Percentiles rank a stretch among this genome's conserved stretches.
Conservation (phyloP, 2,329 filamentous ascomycete genomes). For the Aureobasidium namibiae region DNA sequence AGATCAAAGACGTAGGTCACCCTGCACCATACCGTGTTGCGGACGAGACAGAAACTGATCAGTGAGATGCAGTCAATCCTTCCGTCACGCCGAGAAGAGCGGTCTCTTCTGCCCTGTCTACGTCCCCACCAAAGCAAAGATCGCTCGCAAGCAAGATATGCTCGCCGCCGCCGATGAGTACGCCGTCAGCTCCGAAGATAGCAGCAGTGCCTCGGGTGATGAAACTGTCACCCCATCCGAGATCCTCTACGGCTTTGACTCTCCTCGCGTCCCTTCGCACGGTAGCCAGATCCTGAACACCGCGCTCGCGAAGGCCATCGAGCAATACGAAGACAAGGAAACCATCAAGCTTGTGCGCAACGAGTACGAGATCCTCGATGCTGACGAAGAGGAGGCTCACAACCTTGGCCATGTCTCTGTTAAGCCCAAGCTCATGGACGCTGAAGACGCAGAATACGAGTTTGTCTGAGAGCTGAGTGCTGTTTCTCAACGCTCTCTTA, state of each 20-base stretch:
- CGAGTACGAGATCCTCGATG: conserved; percentile 49
- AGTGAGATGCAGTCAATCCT: conserved; percentile 15
- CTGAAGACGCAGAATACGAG: conserved; percentile 27
- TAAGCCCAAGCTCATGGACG: conserved; percentile 25
- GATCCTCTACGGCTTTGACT: conserved; percentile 48
- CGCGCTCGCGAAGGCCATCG: conserved; percentile 49
- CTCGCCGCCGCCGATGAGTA: conserved; percentile 23
- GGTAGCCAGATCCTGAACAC: conserved; percentile 51
- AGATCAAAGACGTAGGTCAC: conserved; percentile 26
- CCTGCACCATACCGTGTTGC: background rate
- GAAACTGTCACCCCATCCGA: conserved; percentile 40
- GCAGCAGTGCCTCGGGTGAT: conserved; percentile 19
- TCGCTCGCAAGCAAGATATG: conserved; percentile 38
- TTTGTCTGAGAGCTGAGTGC: conserved; percentile 21
- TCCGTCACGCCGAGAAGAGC: conserved; percentile 23
- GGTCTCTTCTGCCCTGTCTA: conserved; percentile 18
- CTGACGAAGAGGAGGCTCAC: conserved; percentile 31
- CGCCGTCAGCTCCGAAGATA: background rate
- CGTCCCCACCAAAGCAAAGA: conserved; percentile 19
- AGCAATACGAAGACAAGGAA: conserved; percentile 52
- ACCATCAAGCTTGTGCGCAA: conserved; percentile 53
- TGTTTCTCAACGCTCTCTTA: background rate
- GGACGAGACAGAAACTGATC: background rate
- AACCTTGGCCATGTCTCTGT: conserved; percentile 22
- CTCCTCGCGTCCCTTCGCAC: conserved; percentile 38